These are phyloP conservation scores for Neolentinus lepideus DNA, from an alignment of 1,284 basidiomycete species.

Conservation along the genomic window DNA sequence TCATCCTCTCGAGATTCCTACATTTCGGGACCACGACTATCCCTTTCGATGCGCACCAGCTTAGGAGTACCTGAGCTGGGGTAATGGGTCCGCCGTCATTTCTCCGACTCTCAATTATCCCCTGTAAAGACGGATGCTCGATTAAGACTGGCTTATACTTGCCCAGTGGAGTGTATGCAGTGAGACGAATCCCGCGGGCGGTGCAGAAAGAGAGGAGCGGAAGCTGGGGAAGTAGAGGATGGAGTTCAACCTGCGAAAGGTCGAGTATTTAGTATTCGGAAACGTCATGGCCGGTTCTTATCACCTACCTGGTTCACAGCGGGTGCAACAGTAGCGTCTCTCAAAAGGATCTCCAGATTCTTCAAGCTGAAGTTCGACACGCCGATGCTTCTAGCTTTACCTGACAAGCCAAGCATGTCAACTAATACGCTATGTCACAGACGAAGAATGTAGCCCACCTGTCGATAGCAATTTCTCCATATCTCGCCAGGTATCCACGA, in stretches of 20 bases:
- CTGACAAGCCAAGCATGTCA: neutral
- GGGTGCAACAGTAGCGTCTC: slow-evolving; percentile 9
- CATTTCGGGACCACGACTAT: slow-evolving; percentile 30
- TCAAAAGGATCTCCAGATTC: neutral
- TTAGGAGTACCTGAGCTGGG: slow-evolving; percentile 34
- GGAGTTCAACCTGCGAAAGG: slow-evolving; percentile 16
- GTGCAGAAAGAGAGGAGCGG: slow-evolving; percentile 39
- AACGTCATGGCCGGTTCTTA: too few species aligned
- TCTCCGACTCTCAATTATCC: slow-evolving; percentile 25
- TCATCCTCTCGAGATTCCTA: slow-evolving; percentile 29
- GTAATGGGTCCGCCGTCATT: slow-evolving; percentile 25
- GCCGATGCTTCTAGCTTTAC: slow-evolving; percentile 31
- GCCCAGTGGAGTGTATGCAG: slow-evolving; percentile 49
- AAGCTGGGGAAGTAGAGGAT: slow-evolving; percentile 37
- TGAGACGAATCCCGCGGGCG: slow-evolving; percentile 36
- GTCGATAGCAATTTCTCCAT: slow-evolving; percentile 31
- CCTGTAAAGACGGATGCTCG: slow-evolving; percentile 8
- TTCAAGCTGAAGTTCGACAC: slow-evolving; percentile 36
- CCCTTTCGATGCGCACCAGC: slow-evolving; percentile 31
- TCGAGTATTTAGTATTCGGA: too few species aligned
- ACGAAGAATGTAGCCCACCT: slow-evolving; percentile 9
- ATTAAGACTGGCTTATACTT: slow-evolving; percentile 13
- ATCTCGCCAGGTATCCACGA: slow-evolving; percentile 35
- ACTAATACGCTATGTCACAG: neutral
- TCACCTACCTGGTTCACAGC: slow-evolving; percentile 11